A percentile compares a stretch with the other conserved stretches of the same genome.
Conservation (phyloP, 495 filamentous ascomycete species). For the Neurospora sp. region DNA sequence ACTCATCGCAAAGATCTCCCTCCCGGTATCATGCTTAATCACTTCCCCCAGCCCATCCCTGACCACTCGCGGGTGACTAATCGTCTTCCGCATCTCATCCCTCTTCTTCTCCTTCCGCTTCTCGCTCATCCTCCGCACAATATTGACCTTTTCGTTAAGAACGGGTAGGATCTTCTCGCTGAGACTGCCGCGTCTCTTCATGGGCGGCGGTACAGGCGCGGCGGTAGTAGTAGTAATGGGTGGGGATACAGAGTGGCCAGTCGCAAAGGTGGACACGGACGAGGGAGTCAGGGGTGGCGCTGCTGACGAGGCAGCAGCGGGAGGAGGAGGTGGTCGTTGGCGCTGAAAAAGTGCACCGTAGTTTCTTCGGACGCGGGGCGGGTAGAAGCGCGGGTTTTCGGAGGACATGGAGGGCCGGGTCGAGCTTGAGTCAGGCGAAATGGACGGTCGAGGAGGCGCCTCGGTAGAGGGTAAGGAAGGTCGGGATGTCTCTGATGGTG, state of each 20-base stretch:
- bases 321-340: not conserved
- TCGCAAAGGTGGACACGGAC: not conserved
- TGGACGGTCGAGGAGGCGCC: not conserved
- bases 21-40: constrained; percentile 26
- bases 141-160: constrained; percentile 29
- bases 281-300: not conserved
- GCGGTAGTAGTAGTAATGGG: not conserved
- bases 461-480: not conserved
- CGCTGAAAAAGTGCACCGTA: constrained; percentile 4
- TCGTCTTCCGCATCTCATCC: constrained; percentile 56
- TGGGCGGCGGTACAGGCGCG: not conserved
- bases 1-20: not conserved
- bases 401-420: not conserved
- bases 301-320: not conserved
- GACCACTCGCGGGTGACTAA: constrained; percentile 42
- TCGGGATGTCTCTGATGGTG: not conserved
- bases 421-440: not conserved
- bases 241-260: not conserved
- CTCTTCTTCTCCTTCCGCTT: constrained; percentile 54
- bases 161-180: constrained; percentile 20
- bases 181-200: not conserved
- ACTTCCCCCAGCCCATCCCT: constrained; percentile 43
- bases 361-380: not conserved
- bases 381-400: not conserved
- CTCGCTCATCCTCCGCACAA: constrained; percentile 49